Evolutionary conservation across 768 basidiomycete genomes (phyloP), one percentile per base, ranked within the genome.

Genomic region (Xerocomus potaroensis): DNA sequence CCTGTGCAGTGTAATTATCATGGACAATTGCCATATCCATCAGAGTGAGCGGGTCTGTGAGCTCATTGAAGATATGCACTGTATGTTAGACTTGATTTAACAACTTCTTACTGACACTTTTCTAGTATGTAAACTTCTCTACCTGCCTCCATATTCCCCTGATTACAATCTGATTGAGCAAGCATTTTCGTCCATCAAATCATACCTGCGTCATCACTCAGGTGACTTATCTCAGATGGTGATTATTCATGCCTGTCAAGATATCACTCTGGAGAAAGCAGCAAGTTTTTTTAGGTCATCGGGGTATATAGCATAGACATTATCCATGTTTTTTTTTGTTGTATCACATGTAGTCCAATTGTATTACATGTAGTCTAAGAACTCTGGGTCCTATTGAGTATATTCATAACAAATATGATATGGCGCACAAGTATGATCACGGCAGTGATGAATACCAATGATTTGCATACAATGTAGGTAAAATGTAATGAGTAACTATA

Each of bases 111-210:
- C 18, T 18, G 3, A 33, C 18, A 16, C 10, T 16, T 27, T 10
- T 44, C 3, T 43, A 54, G 63, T 54, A 0, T 64, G 57, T 34
- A 57, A 49, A 8, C 60, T 64, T 3, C 50, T 62, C 14, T 65
- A 48, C 36, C 43, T 68, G 0, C 65, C 62, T 0, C 63, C 63
- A 2, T 43, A 49, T 30, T 49, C 24, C 2, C 36, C 24, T 0
- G 19, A 49, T 33, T 49, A 45, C 63, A 63, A 69, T 26, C 68
- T 59, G 0, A 68, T 70, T 33, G 60, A 68, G 27, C 40, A 65
- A 69, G 49, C 41, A 2, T 50, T 50, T 14, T 50, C 24, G 0
- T 5, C 26, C 0, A 29, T 50, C 37, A 43, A 47, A 8, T 11
- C 37, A 15, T 39, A 19, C 2, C 30, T 51, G 4, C 2, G 11